A percentile compares a stretch with the other conserved stretches of the same genome.
Conservation (phyloP, 2,329 filamentous ascomycete genomes). For the Sordariomycetes sp. region DNA sequence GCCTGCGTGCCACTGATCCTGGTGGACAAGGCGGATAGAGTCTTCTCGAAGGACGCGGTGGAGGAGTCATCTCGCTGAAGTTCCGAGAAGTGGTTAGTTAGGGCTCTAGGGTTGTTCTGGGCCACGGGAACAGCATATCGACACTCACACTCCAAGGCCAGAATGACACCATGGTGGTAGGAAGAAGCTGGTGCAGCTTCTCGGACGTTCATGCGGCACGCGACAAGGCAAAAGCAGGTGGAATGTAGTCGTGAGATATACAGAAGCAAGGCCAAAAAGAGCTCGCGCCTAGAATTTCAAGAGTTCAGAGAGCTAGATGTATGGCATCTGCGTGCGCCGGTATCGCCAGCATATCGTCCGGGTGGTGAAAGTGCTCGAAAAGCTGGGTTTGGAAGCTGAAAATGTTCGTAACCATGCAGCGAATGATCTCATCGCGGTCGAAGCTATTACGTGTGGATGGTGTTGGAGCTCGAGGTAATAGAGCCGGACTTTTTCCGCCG, state of each 20-base stretch:
- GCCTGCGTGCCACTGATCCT: constrained; percentile 72
- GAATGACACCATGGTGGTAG: constrained; percentile 59
- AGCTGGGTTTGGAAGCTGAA: neutral
- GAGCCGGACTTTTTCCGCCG: neutral
- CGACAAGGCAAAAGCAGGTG: neutral
- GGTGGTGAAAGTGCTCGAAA: neutral
- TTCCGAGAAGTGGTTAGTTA: constrained; percentile 6
- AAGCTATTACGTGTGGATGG: neutral
- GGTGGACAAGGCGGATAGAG: constrained; percentile 66
- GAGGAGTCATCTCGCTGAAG: constrained; percentile 65
- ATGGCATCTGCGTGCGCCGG: neutral
- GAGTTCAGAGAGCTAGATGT: neutral
- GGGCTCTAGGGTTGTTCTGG: neutral
- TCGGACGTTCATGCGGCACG: neutral
- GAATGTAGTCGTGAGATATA: neutral
- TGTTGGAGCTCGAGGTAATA: neutral
- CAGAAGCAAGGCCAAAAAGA: neutral
- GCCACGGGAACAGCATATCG: neutral
- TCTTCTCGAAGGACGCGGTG: constrained; percentile 87
- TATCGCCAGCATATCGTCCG: neutral
- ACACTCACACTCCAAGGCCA: constrained; percentile 71
- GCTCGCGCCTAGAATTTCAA: neutral
- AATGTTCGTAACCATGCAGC: neutral
- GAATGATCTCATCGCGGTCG: neutral
- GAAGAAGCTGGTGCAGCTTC: neutral